Percentiles rank a stretch among this genome's conserved stretches.
Conservation (phyloP, 176 grass and related monocot species). For the Tillandsia leiboldiana region DNA sequence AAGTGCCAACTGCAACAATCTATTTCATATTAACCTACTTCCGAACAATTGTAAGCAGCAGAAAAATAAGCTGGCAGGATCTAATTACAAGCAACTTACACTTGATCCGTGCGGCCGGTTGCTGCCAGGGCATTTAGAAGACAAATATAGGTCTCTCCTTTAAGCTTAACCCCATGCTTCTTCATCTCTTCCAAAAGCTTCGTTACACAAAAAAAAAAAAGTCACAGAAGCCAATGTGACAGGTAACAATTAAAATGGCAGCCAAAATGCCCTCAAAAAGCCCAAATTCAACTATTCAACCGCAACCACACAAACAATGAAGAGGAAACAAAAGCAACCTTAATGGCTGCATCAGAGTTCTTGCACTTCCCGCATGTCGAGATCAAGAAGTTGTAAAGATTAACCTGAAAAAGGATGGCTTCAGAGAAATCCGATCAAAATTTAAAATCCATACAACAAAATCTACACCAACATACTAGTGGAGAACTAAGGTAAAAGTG, state of each 20-base stretch:
- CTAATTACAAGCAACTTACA: constrained; percentile 27
- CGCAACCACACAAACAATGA: neutral
- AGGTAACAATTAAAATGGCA: too few species aligned
- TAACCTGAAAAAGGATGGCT: constrained; percentile 53
- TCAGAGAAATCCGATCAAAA: neutral
- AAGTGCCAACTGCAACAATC: too few species aligned
- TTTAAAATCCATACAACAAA: too few species aligned
- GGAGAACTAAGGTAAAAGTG: too few species aligned
- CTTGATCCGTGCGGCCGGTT: constrained; percentile 72
- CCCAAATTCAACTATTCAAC: neutral
- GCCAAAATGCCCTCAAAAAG: neutral
- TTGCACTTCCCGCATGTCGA: constrained; percentile 89
- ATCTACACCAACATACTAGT: too few species aligned
- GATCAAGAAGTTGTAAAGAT: constrained; percentile 98
- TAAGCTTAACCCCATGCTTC: constrained; percentile 65
- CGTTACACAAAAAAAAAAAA: constrained; percentile 17
- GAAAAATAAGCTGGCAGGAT: neutral
- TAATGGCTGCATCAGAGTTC: constrained; percentile 71
- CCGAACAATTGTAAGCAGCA: neutral
- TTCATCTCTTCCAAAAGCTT: constrained; percentile 99
- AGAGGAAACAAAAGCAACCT: constrained; percentile 39
- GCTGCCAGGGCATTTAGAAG: constrained; percentile 82
- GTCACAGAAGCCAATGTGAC: neutral
- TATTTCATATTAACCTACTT: too few species aligned
- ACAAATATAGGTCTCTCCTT: constrained; percentile 93